A percentile compares a stretch with the other conserved stretches of the same genome.
These are phyloP conservation scores for Yamadazyma sp. DNA, from an alignment of 805 yeast species.

Conservation along the genomic window DNA sequence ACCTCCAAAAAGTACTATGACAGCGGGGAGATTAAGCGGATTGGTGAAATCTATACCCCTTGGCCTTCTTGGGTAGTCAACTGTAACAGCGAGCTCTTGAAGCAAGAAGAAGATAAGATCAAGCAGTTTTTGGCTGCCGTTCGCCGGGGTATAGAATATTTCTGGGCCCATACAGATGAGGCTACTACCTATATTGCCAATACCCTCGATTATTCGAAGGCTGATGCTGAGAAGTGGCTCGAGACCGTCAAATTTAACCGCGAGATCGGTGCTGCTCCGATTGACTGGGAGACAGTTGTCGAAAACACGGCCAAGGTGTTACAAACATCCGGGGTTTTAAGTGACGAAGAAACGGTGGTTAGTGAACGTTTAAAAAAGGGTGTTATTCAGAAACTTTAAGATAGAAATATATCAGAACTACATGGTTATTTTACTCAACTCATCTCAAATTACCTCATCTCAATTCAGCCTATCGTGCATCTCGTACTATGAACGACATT, in stretches of 20 bases:
- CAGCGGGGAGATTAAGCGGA: conserved; percentile 69
- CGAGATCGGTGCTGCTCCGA: conserved; percentile 32
- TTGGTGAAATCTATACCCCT: conserved; percentile 90
- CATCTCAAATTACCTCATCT: not conserved
- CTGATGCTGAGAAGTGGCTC: conserved; percentile 81
- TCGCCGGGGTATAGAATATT: conserved; percentile 67
- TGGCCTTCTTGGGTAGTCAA: conserved; percentile 95
- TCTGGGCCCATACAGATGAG: conserved; percentile 58
- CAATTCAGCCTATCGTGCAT: too few species aligned
- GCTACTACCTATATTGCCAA: conserved; percentile 62
- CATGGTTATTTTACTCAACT: not conserved
- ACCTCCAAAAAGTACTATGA: conserved; percentile 87
- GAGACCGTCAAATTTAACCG: conserved; percentile 68
- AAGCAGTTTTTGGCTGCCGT: conserved; percentile 52
- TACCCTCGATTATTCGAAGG: conserved; percentile 71
- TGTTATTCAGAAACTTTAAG: conserved; percentile 4
- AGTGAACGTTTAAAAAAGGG: conserved; percentile 27
- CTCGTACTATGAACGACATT: too few species aligned
- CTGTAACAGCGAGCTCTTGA: conserved; percentile 42
- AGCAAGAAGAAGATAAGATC: conserved; percentile 21
- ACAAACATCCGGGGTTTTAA: conserved; percentile 61
- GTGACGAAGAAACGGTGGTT: conserved; percentile 27
- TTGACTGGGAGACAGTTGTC: conserved; percentile 51
- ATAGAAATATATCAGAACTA: too few species aligned
- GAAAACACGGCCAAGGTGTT: conserved; percentile 57